Base-by-base conservation (phyloP, 345 rosid species). In the Noccaea bulbosa region DNA sequence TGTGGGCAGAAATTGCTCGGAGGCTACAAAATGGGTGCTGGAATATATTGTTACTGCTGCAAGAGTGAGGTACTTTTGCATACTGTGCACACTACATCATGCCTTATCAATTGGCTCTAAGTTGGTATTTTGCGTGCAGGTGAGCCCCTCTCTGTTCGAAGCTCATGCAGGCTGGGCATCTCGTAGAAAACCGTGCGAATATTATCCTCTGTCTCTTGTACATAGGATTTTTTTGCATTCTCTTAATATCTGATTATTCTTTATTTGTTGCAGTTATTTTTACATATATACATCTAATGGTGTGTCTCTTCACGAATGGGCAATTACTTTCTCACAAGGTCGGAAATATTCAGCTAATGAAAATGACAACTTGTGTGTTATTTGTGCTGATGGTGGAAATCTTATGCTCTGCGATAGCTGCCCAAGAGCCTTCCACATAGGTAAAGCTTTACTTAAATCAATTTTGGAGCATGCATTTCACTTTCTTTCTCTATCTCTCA, bases 161-260 rank as follows among this genome's bases (percentile, higher is more conserved):
- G 93, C 88, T 78, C 99, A 94, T 85, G 99, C 99, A 78, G 99
- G 99, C 76, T 91, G 98, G 95, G 87, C 96, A 69, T 83, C 99
- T 46, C 96, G 98, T 65, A 85, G 85, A 77, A 91, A 94, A 83
- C 97, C 96, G 99, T 94, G 78, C 86, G 92, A 33, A 69, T 41
- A 64, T 62, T 4, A 50, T 62, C 66, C 49, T 27, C 51, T 69
- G 33, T 50, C 67, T 49, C 56, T 59, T 39, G 20, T 44, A 4
- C 24, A 43, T 58, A 62, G 47, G 30, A 15, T 12, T 65, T 50
- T 20, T 61, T 64, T 64, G 14, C 37, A 6, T 59, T 15, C 8
- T 40, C 6, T 45, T 8, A 27, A 51, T 45, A 5, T 58, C 22
- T 71, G 30, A 65, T 69, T 75, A 56, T 32, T 72, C 33, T 80